These are phyloP conservation scores for Prunus persica DNA, from an alignment of 306 rosid genomes.

Conservation along the genomic window Prunus_persica_NCBIv2 NC_034013.1:14479001-14479500, in stretches of 20 bases:
- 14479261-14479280: conserved; percentile 19
- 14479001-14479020: background rate
- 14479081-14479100: background rate
- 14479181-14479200: conserved; percentile 26
- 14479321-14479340: conserved; percentile 30
- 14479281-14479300: conserved; percentile 10
- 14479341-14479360: conserved; percentile 27
- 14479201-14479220: conserved; percentile 16
- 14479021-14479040: conserved; percentile 14
- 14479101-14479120: background rate
- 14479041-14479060: conserved; percentile 18
- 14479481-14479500: conserved; percentile 31
- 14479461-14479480: conserved; percentile 29
- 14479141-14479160: conserved; percentile 2
- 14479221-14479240: background rate
- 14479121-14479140: background rate
- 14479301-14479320: conserved; percentile 27
- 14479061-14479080: background rate
- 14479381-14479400: conserved; percentile 40
- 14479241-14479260: conserved; percentile 19
- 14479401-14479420: conserved; percentile 6
- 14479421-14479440: conserved; percentile 15
- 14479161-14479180: conserved; percentile 21
- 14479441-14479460: conserved; percentile 24
- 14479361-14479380: conserved; percentile 37